Percentiles rank a stretch among this genome's conserved stretches.
phyloP scores from a whole-genome alignment of 2,329 filamentous ascomycete genomes.

The Beauveria caledonica region DNA sequence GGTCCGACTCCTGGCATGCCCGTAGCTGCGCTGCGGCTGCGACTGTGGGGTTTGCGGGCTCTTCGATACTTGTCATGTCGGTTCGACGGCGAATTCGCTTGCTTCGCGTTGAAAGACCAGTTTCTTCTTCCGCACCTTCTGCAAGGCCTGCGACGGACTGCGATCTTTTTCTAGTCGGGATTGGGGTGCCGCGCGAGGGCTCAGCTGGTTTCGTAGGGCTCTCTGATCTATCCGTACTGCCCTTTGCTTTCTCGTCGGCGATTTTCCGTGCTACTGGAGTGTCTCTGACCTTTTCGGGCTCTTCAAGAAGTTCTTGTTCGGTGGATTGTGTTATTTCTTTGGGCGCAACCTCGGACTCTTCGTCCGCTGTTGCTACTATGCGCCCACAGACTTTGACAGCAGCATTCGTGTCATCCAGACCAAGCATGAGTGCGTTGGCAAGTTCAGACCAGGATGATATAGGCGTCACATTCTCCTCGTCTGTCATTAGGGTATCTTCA shows the following conservation, averaged over 20 bases:
- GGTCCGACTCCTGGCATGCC: conserved; percentile 48
- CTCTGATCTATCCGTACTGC: conserved; percentile 16
- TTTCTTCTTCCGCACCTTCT: conserved; percentile 50
- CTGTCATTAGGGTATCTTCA: background rate
- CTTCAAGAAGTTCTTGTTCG: conserved; percentile 4
- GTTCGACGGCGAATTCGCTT: conserved; percentile 54
- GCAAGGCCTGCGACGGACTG: conserved; percentile 53
- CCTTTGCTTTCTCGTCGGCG: conserved; percentile 16
- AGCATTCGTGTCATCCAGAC: background rate
- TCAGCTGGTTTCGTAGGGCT: conserved; percentile 22
- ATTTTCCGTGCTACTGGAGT: conserved; percentile 10
- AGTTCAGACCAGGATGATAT: conserved; percentile 6
- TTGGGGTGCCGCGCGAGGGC: conserved; percentile 26
- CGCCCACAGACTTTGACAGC: conserved; percentile 22
- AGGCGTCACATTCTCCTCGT: background rate
- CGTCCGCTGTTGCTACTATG: conserved; percentile 19
- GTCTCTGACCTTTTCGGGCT: conserved; percentile 13
- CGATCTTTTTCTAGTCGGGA: conserved; percentile 49
- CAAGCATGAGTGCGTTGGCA: background rate
- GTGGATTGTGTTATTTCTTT: background rate
- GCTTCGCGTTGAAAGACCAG: conserved; percentile 51
- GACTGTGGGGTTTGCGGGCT: conserved; percentile 43
- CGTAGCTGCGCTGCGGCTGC: conserved; percentile 47
- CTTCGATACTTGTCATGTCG: conserved; percentile 46
- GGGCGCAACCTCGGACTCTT: conserved; percentile 16